phyloP scores from a whole-genome alignment of 345 rosid genomes.

The Lenwebbia sp. region DNA sequence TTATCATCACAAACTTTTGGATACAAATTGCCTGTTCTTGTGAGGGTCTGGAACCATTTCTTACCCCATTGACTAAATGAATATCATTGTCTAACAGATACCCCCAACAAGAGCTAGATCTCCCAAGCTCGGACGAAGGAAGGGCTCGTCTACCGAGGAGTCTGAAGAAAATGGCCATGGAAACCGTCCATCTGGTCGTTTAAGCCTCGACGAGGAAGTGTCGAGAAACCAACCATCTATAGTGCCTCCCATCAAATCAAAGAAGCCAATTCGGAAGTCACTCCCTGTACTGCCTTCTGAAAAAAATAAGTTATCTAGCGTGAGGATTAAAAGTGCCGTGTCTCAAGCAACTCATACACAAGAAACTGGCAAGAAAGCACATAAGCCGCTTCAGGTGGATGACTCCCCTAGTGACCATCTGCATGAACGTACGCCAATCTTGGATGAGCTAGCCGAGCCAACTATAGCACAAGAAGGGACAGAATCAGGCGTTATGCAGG shows the following conservation, averaged over 20 bases:
- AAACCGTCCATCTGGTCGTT: constrained; percentile 23
- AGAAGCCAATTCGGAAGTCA: constrained; percentile 63
- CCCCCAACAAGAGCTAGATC: constrained; percentile 93
- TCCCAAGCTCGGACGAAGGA: constrained; percentile 88
- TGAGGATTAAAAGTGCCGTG: constrained; percentile 1
- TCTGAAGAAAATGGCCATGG: constrained; percentile 32
- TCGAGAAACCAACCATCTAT: constrained; percentile 23
- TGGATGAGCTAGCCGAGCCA: neutral
- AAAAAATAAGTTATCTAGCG: constrained; percentile 28
- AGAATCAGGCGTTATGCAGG: neutral
- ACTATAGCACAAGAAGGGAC: neutral
- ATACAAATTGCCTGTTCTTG: neutral
- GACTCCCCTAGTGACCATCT: neutral
- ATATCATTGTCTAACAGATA: constrained; percentile 32
- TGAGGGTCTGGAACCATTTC: neutral
- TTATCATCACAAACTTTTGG: neutral
- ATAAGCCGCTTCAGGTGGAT: neutral
- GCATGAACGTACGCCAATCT: neutral
- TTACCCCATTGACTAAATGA: neutral
- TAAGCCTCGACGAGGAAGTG: constrained; percentile 62
- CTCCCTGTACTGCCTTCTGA: constrained; percentile 86
- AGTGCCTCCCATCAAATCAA: constrained; percentile 28
- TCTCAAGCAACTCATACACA: neutral
- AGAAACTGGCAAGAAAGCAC: neutral
- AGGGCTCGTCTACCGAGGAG: constrained; percentile 34